phyloP scores from a whole-genome alignment of 2,329 filamentous ascomycete species.

The Amesomyces nigricolor region DNA sequence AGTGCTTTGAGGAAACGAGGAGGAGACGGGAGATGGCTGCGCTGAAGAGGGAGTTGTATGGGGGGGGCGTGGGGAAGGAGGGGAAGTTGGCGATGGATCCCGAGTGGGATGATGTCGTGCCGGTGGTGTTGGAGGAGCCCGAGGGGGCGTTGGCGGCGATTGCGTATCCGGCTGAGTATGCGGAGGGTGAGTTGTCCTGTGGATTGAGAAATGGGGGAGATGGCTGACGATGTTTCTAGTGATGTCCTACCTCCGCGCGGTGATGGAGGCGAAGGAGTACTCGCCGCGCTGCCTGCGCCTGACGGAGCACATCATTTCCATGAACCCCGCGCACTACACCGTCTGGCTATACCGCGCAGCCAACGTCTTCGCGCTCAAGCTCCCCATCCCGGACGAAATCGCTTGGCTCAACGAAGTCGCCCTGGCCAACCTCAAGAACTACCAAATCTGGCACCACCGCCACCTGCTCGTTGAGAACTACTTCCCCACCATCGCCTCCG shows the following conservation, averaged over 20 bases:
- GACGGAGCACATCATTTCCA: conserved; percentile 81
- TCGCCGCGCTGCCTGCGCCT: conserved; percentile 71
- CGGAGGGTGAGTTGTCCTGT: conserved; percentile 53
- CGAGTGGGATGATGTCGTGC: conserved; percentile 76
- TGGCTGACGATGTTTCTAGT: conserved; percentile 40
- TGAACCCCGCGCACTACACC: conserved; percentile 97
- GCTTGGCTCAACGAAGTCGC: conserved; percentile 82
- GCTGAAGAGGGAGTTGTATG: conserved; percentile 49
- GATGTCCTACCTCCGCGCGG: conserved; percentile 85
- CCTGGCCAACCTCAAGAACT: conserved; percentile 86
- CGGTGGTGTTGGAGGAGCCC: conserved; percentile 79
- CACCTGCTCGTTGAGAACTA: conserved; percentile 59
- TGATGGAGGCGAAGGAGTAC: conserved; percentile 85
- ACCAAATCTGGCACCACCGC: conserved; percentile 89
- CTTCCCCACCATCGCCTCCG: conserved; percentile 55
- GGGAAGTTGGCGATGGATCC: conserved; percentile 60
- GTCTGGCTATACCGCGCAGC: conserved; percentile 95
- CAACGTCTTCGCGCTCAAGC: conserved; percentile 62
- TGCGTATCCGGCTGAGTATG: conserved; percentile 83
- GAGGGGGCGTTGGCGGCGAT: conserved; percentile 84
- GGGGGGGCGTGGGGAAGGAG: conserved; percentile 38
- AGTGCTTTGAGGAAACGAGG: conserved; percentile 41
- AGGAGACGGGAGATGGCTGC: conserved; percentile 47
- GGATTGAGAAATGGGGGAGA: neutral
- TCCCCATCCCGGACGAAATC: conserved; percentile 66